These are phyloP conservation scores for Puccinia novopanici DNA, from an alignment of 1,284 basidiomycete genomes.

Conservation along the genomic window DNA sequence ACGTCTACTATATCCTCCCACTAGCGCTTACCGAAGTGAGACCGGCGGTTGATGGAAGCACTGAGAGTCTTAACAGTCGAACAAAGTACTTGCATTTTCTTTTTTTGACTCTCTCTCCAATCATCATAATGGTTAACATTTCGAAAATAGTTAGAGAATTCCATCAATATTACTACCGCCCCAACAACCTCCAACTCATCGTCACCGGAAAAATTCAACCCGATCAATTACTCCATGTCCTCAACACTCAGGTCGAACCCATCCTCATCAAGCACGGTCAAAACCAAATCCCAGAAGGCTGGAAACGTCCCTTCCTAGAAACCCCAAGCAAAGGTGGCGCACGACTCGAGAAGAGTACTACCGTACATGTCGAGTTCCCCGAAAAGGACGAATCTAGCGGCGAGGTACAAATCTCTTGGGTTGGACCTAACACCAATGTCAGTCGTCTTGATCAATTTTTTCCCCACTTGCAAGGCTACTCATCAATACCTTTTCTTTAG, in stretches of 20 bases:
- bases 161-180: conserved; percentile 86
- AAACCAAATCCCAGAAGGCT: conserved; percentile 71
- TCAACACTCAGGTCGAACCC: conserved; percentile 80
- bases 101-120: not conserved
- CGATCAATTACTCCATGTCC: conserved; percentile 66
- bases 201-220: conserved; percentile 70
- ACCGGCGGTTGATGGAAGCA: conserved; percentile 95
- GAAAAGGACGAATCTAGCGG: conserved; percentile 95
- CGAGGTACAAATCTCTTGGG: conserved; percentile 77
- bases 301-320: conserved; percentile 93
- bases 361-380: conserved; percentile 84
- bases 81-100: conserved; percentile 67
- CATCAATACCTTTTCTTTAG: not conserved
- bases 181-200: conserved; percentile 86
- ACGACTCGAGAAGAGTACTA: conserved; percentile 65
- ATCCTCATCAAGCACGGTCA: conserved; percentile 74
- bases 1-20: conserved; percentile 74
- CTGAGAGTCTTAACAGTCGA: conserved; percentile 82
- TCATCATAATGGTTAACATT: not conserved
- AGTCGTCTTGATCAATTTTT: conserved; percentile 61
- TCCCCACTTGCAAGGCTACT: not conserved
- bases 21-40: conserved; percentile 90
- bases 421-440: conserved; percentile 75
- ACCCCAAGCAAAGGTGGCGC: conserved; percentile 72
- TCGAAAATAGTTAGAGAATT: conserved; percentile 76